phyloP scores from a whole-genome alignment of 208 protist species.

The Sergeia podlipaevii region DNA sequence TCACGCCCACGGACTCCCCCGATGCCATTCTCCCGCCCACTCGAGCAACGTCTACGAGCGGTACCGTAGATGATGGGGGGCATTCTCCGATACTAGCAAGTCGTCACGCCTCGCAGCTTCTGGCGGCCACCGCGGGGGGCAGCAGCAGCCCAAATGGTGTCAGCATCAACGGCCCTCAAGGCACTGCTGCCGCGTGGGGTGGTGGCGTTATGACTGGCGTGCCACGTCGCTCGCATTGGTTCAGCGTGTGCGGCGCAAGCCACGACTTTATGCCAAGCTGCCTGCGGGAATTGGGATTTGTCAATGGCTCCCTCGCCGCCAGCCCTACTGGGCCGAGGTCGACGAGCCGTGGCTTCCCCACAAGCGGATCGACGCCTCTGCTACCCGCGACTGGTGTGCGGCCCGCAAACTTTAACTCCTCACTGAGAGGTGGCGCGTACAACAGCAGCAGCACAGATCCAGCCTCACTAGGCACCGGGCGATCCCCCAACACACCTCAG shows the following conservation, averaged over 20 bases:
- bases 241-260: slow-evolving; percentile 32
- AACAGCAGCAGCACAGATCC: neutral
- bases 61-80: neutral
- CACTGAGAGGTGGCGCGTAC: neutral
- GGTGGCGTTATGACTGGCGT: slow-evolving; percentile 10
- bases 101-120: neutral
- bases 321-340: neutral
- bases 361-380: neutral
- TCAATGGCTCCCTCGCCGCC: too few relatives aligned
- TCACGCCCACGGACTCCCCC: neutral
- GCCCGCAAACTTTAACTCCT: neutral
- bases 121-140: neutral
- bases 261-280: slow-evolving; percentile 10
- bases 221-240: slow-evolving; percentile 53
- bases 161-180: neutral
- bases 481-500: neutral
- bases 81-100: neutral
- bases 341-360: too few relatives aligned
- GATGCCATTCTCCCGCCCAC: neutral
- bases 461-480: neutral
- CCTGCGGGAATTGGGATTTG: too few relatives aligned
- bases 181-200: neutral
- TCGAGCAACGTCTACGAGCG: neutral
- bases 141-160: slow-evolving; percentile 1
- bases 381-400: neutral